phyloP scores from a whole-genome alignment of 805 yeast genomes.

The Saccharomycopsis fodiens region DNA sequence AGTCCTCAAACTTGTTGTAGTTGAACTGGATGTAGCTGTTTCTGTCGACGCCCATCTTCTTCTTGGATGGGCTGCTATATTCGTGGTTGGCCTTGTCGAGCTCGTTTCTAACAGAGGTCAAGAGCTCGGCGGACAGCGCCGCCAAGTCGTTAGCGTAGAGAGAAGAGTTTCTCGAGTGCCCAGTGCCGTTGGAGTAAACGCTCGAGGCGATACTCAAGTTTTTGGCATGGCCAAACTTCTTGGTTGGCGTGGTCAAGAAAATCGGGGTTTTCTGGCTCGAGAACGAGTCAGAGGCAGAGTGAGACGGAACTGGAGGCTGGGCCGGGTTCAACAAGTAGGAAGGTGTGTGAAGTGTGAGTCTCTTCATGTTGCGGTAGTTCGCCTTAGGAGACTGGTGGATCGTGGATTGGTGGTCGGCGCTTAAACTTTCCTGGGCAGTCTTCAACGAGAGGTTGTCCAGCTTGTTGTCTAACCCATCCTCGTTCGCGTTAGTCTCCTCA shows the following conservation, averaged over 20 bases:
- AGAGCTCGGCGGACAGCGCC: background rate
- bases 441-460: background rate
- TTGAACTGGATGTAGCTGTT: constrained; percentile 18
- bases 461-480: background rate
- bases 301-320: background rate
- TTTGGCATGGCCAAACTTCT: constrained; percentile 15
- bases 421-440: background rate
- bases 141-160: constrained; percentile 8
- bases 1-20: constrained; percentile 18
- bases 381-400: background rate
- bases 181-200: constrained; percentile 15
- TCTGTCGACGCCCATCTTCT: constrained; percentile 13
- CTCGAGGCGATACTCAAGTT: constrained; percentile 14
- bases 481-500: background rate
- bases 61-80: constrained; percentile 1
- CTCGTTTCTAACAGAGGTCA: background rate
- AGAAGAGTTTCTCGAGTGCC: constrained; percentile 17
- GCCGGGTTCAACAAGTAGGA: constrained; percentile 7
- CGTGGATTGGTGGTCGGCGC: too few relatives aligned
- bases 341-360: constrained; percentile 18
- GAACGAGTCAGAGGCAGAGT: background rate
- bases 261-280: constrained; percentile 3
- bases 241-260: constrained; percentile 4
- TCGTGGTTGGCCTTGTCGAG: background rate
- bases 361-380: constrained; percentile 4